A percentile compares a stretch with the other conserved stretches of the same genome.
These are phyloP conservation scores for Thozetella sp. DNA, from an alignment of 495 filamentous ascomycete species.

Conservation along the genomic window DNA sequence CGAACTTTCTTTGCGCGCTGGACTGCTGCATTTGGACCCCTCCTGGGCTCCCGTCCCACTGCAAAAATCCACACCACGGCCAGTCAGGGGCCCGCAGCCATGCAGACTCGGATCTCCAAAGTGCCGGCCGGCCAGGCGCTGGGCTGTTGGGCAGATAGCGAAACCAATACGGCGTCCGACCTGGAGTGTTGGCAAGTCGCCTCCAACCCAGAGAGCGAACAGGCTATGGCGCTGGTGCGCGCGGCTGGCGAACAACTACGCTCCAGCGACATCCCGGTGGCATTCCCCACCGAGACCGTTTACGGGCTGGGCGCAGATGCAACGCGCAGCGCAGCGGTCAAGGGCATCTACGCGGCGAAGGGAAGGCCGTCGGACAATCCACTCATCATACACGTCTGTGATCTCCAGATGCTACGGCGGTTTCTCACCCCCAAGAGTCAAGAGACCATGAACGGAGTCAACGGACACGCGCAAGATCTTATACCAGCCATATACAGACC, in stretches of 20 bases:
- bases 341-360: conserved; percentile 89
- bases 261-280: conserved; percentile 72
- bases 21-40: conserved; percentile 15
- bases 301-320: conserved; percentile 97
- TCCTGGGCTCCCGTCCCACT: background rate
- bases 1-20: conserved; percentile 16
- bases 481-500: conserved; percentile 84
- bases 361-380: conserved; percentile 91
- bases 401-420: conserved; percentile 74
- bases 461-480: conserved; percentile 32
- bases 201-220: background rate
- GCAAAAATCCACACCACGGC: background rate
- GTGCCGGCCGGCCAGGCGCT: conserved; percentile 19
- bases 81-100: conserved; percentile 11
- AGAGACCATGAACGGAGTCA: conserved; percentile 20
- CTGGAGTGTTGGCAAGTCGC: conserved; percentile 20
- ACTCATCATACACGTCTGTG: conserved; percentile 88
- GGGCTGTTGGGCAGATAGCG: conserved; percentile 17
- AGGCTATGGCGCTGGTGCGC: conserved; percentile 26
- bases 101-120: conserved; percentile 34
- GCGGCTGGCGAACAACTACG: conserved; percentile 64
- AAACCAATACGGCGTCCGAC: background rate
- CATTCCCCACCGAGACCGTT: conserved; percentile 97
- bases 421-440: conserved; percentile 44
- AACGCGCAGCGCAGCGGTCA: conserved; percentile 80